Base-by-base conservation (phyloP, 2,329 filamentous ascomycete genomes). In the Acephala macrosclerotiorum region DNA sequence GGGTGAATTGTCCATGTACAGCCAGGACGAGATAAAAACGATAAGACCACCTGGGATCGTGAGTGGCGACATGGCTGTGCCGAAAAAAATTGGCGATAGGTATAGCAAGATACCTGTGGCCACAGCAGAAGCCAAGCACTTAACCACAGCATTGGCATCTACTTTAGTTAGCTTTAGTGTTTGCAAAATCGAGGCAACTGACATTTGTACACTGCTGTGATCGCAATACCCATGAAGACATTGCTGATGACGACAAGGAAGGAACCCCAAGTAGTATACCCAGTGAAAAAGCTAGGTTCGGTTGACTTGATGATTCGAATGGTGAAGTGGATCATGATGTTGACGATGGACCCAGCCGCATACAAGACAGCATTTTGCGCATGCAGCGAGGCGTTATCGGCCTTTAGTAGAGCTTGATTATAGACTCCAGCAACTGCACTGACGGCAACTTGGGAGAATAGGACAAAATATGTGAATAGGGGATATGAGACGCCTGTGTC, bases 201-300 rank as follows among this genome's bases (percentile, higher is more conserved):
- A 76, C 76, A 78, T 67, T 76, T 77, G 67, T 77, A 77, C 5
- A 77, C 76, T 4, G 74, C 75, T 18, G 76, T 77, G 38, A 77
- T 77, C n/a, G 75, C 76, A 25, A 77, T 70, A 22, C 76, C 76
- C 57, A 77, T 75, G 63, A 77, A 77, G 51, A 77, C 75, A 55
- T 77, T 77, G 66, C 74, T 77, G 20, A 74, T 59, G 22, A 78
- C 73, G 25, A 78, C 74, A 71, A 78, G 70, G 64, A 74, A 68
- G 18, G 76, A 75, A 5, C 70, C 72, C 42, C 74, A 65, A 65
- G 68, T 75, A 47, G 66, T 70, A 61, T 65, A 70, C 1, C 68
- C 64, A 5, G 51, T 57, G 35, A 68, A 70, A 40, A 68, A 65
- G 25, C 71, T 68, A 5, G 75, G 75, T 62, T 78, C 75, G 38